Evolutionary conservation across 2,329 filamentous ascomycete genomes (phyloP), one percentile per base, ranked within the genome.

Genomic region (Claviceps citrina): DNA sequence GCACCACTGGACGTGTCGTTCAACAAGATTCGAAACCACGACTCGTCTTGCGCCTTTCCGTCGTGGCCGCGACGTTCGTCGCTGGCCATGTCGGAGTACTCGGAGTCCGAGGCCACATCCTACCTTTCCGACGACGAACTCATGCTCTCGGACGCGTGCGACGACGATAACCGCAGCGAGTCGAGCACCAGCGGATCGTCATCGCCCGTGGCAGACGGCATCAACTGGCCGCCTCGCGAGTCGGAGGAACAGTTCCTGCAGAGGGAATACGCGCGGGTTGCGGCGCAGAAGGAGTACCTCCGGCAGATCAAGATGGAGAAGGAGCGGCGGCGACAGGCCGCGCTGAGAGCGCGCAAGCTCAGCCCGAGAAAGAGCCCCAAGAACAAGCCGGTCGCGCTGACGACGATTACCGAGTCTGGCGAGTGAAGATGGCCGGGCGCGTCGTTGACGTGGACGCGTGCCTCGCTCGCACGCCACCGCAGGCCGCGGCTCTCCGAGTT

Each of bases 41-140:
- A 67, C 49, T 54, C 60, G 22, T 57, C 57, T 28, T 75, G 71
- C 58, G 72, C 71, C 20, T 76, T 67, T 47, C 72, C 72, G 22
- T 73, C 69, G 19, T 76, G 72, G 72, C 71, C 71, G 20, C 66
- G 70, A 43, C 64, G 71, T 31, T 61, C 65, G 13, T 71, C 69
- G 30, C 64, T 76, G 44, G 62, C 61, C 22, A 24, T 24, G 22
- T 24, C 22, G 22, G 22, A 24, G 38, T 61, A 64, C 47, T 57
- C 58, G 40, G 55, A 63, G 48, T 57, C 64, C 47, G 65, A 66
- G 43, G 66, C 70, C 15, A 68, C 68, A 3, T 71, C 71, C 1
- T 75, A 67, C 56, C 64, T 78, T 46, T 76, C 73, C 31, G 75
- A 79, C 61, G 75, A 78, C 58, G 75, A 78, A 49, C 68, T 78